These are phyloP conservation scores for Phialophora verrucosa DNA, from an alignment of 2,329 filamentous ascomycete genomes.

Conservation along the genomic window DNA sequence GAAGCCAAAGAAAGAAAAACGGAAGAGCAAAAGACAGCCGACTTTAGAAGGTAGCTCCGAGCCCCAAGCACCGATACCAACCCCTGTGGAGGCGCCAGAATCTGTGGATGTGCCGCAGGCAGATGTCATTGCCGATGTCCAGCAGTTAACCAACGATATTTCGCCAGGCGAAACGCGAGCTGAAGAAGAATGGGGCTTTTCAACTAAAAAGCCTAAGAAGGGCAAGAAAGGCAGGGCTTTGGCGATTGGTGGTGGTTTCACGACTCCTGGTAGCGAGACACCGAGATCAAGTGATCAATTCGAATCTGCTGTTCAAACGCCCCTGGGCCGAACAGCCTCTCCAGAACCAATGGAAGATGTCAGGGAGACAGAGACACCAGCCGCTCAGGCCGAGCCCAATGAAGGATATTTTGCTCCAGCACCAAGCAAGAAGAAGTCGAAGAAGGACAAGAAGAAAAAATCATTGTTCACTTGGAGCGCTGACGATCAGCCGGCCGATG, in stretches of 20 bases:
- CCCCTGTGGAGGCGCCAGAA: not conserved
- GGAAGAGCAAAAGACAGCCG: slow-evolving; percentile 23
- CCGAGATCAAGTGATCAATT: slow-evolving; percentile 17
- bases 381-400: slow-evolving; percentile 3
- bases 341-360: slow-evolving; percentile 16
- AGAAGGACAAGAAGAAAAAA: slow-evolving; percentile 35
- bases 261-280: slow-evolving; percentile 16
- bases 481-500: slow-evolving; percentile 17
- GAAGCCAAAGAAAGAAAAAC: slow-evolving; percentile 32
- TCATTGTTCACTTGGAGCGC: slow-evolving; percentile 14
- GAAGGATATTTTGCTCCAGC: slow-evolving; percentile 9
- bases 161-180: not conserved
- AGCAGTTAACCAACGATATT: not conserved
- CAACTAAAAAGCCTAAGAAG: slow-evolving; percentile 43
- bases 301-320: slow-evolving; percentile 17
- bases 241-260: not conserved
- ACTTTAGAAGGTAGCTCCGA: not conserved
- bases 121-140: not conserved
- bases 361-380: not conserved
- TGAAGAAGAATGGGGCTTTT: slow-evolving; percentile 33
- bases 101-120: not conserved
- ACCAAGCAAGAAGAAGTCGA: slow-evolving; percentile 44
- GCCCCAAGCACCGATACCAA: not conserved
- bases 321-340: not conserved
- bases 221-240: slow-evolving; percentile 23